phyloP scores from a whole-genome alignment of 192 early-diverging fungal genomes.

The Ambispora gerdemannii region DNA sequence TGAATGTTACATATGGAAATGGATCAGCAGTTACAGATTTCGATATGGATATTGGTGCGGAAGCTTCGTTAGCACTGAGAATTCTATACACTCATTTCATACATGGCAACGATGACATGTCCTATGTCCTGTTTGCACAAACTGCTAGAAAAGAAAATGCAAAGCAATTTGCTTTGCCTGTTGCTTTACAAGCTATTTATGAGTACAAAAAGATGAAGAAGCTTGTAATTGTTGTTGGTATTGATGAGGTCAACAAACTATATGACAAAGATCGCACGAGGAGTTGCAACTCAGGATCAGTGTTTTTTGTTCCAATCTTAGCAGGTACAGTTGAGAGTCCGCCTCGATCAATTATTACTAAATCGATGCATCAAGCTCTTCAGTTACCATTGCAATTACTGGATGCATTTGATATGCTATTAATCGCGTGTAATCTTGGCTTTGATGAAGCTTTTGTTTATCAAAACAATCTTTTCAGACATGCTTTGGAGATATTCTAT shows the following conservation, averaged over 20 bases:
- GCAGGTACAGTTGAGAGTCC: neutral
- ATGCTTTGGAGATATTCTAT: slow-evolving; percentile 13
- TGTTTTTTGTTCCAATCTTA: slow-evolving; percentile 19
- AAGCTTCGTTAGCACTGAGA: neutral
- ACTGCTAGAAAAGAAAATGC: neutral
- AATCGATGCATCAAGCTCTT: slow-evolving; percentile 5
- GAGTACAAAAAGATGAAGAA: neutral
- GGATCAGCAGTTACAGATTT: neutral
- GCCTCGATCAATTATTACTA: neutral
- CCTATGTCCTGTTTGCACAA: neutral
- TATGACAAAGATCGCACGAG: neutral
- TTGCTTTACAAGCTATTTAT: slow-evolving; percentile 13
- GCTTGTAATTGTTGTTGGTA: neutral
- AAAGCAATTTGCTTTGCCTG: neutral
- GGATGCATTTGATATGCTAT: neutral
- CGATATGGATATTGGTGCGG: neutral
- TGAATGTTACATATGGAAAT: slow-evolving; percentile 18
- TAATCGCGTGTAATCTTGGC: neutral
- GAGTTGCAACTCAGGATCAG: neutral
- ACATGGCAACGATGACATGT: neutral
- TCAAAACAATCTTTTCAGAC: neutral
- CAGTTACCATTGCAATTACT: neutral
- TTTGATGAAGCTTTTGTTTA: slow-evolving; percentile 1
- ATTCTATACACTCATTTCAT: neutral
- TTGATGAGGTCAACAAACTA: slow-evolving; percentile 14